A percentile compares a stretch with the other conserved stretches of the same genome.
These are phyloP conservation scores for Eleusine coracana DNA, from an alignment of 176 grass and related monocot genomes.

Conservation along the genomic window DNA sequence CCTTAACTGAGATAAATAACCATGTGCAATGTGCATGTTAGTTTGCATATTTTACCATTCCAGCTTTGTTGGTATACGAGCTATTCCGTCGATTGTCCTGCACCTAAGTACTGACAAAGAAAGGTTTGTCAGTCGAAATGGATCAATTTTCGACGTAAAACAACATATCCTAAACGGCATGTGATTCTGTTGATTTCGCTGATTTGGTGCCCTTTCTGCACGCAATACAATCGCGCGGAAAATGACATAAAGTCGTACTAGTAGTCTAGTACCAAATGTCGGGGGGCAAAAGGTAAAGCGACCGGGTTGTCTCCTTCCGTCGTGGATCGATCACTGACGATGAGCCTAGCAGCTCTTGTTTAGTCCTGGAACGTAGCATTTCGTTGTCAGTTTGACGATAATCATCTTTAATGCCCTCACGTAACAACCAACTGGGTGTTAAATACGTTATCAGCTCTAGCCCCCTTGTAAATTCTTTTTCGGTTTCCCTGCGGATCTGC, in stretches of 20 bases:
- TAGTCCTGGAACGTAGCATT: neutral
- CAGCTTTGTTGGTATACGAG: neutral
- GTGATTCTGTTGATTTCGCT: neutral
- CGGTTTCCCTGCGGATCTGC: neutral
- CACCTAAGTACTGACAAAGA: neutral
- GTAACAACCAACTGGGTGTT: constrained; percentile 1
- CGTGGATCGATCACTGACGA: constrained; percentile 13
- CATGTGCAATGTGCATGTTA: neutral
- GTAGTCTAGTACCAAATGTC: neutral
- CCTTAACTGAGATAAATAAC: neutral
- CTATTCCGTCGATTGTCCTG: neutral
- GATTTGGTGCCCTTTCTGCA: neutral
- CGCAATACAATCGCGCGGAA: constrained; percentile 1
- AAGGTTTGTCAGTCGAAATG: neutral
- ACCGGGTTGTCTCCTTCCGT: neutral
- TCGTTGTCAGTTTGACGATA: constrained; percentile 9
- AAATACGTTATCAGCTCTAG: neutral
- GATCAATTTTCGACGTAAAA: neutral
- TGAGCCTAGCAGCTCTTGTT: neutral
- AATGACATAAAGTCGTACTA: constrained; percentile 15
- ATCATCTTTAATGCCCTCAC: neutral
- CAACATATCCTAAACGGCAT: neutral
- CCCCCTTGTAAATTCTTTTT: neutral
- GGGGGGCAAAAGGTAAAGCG: neutral
- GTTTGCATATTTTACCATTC: neutral